phyloP scores from a whole-genome alignment of 257 asterid genomes.

The Parsonsia alboflavescens region DNA sequence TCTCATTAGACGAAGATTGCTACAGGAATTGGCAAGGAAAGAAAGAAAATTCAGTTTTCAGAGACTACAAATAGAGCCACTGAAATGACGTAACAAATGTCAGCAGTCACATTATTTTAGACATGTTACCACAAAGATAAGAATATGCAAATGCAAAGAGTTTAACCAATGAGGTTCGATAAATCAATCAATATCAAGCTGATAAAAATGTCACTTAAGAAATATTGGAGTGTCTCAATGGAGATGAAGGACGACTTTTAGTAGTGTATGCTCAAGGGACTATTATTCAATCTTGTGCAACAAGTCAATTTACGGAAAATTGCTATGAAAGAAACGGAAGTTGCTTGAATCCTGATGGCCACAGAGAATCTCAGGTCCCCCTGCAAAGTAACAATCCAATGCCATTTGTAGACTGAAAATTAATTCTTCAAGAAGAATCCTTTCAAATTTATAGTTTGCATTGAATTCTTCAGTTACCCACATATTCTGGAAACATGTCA shows the following conservation, averaged over 20 bases:
- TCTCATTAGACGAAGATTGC: slow-evolving; percentile 46
- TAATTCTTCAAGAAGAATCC: background rate
- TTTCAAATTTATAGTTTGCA: background rate
- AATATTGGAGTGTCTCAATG: background rate
- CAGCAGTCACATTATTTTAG: background rate
- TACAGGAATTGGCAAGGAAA: slow-evolving; percentile 22
- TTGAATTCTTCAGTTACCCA: background rate
- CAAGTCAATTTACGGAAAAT: background rate
- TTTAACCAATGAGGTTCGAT: background rate
- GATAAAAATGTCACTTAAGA: background rate
- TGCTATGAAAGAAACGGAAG: background rate
- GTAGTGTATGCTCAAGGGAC: background rate
- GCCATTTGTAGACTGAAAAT: background rate
- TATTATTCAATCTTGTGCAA: background rate
- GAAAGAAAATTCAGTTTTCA: slow-evolving; percentile 2
- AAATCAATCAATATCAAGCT: background rate
- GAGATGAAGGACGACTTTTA: background rate
- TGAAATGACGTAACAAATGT: background rate
- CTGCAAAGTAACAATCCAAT: background rate
- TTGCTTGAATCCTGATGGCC: background rate
- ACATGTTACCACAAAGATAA: background rate
- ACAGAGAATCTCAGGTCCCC: background rate
- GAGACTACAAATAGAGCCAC: background rate
- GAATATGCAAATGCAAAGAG: background rate
- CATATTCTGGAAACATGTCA: background rate